Evolutionary conservation across 2,329 filamentous ascomycete genomes (phyloP).

Genomic region (Microdochium paspali): DNA sequence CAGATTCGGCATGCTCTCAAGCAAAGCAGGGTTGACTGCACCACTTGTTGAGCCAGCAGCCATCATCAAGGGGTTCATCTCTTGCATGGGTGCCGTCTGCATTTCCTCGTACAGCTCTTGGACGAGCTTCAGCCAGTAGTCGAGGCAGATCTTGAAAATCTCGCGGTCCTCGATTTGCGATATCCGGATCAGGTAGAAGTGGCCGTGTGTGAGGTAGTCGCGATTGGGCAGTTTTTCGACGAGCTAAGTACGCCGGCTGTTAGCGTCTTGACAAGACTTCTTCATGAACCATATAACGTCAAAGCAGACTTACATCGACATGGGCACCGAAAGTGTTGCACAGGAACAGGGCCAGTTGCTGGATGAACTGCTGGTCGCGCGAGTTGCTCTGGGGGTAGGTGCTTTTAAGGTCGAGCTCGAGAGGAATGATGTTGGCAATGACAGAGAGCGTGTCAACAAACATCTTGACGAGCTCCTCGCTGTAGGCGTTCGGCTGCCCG

Average conservation of each 20-base stretch:
- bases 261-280: conserved; percentile 9
- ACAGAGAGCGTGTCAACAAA: conserved; percentile 93
- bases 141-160: conserved; percentile 98
- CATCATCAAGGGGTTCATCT: conserved; percentile 84
- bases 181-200: conserved; percentile 97
- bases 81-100: conserved; percentile 89
- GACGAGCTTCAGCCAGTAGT: conserved; percentile 98
- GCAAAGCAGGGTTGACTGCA: conserved; percentile 73
- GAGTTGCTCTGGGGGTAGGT: conserved; percentile 90
- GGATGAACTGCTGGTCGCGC: conserved; percentile 92
- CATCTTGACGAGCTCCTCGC: conserved; percentile 95
- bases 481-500: conserved; percentile 63
- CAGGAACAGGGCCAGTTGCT: conserved; percentile 90
- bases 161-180: conserved; percentile 98
- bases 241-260: conserved; percentile 38
- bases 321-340: conserved; percentile 97
- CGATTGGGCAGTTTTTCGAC: conserved; percentile 94
- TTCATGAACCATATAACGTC: conserved; percentile 1
- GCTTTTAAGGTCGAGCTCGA: conserved; percentile 80
- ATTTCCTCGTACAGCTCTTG: conserved; percentile 98
- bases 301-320: conserved; percentile 51
- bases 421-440: conserved; percentile 86
- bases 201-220: conserved; percentile 89
- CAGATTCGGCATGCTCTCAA: conserved; percentile 75
- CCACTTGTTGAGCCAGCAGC: conserved; percentile 67